phyloP scores from a whole-genome alignment of 2,329 filamentous ascomycete species.

The Aspergillus sp. region DNA sequence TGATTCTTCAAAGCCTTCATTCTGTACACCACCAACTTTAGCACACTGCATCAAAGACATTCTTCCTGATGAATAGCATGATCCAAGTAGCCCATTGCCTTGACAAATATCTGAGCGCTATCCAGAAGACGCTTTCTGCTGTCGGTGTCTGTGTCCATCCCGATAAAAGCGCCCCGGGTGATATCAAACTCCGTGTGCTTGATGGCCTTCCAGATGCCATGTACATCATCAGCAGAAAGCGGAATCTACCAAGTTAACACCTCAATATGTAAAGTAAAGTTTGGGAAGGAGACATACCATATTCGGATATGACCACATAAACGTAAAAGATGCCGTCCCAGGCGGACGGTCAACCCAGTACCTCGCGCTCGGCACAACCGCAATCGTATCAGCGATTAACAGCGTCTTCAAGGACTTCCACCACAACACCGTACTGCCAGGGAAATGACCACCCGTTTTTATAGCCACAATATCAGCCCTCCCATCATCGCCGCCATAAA shows the following conservation, averaged over 20 bases:
- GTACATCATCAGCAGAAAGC: conserved; percentile 62
- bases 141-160: conserved; percentile 59
- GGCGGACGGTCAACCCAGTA: conserved; percentile 35
- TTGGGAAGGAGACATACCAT: conserved; percentile 30
- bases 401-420: conserved; percentile 61
- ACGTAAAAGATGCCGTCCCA: conserved; percentile 58
- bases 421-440: conserved; percentile 68
- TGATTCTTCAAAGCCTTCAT: conserved; percentile 3
- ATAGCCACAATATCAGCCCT: conserved; percentile 57
- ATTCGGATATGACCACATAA: conserved; percentile 77
- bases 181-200: conserved; percentile 61
- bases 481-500: not conserved
- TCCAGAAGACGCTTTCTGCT: conserved; percentile 68
- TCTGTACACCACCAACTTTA: not conserved
- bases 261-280: conserved; percentile 18
- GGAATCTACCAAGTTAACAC: conserved; percentile 55
- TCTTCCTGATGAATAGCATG: conserved; percentile 32
- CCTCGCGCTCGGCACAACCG: conserved; percentile 60
- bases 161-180: conserved; percentile 67
- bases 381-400: conserved; percentile 75
- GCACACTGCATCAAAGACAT: conserved; percentile 6
- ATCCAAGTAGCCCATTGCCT: conserved; percentile 37
- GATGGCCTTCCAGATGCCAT: conserved; percentile 69
- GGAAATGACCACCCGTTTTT: conserved; percentile 77
- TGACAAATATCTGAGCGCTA: conserved; percentile 73